A percentile compares a stretch with the other conserved stretches of the same genome.
Evolutionary conservation across 805 yeast species (phyloP).

Genomic region (Wickerhamomyces chambardii): DNA sequence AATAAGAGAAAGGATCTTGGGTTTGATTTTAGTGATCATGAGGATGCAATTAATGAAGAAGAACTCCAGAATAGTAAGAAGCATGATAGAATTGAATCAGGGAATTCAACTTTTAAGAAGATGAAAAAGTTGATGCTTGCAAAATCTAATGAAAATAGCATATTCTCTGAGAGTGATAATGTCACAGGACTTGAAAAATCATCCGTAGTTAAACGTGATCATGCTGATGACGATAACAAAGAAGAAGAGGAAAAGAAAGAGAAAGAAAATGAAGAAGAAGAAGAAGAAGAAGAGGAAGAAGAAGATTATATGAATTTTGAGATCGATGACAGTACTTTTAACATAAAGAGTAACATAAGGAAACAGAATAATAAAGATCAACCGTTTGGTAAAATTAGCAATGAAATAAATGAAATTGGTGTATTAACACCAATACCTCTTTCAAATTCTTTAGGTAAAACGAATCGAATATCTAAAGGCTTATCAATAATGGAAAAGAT

Average conservation of each 20-base stretch:
- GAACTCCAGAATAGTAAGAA: background rate
- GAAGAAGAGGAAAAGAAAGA: background rate
- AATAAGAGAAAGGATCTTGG: conserved; percentile 10
- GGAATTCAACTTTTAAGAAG: background rate
- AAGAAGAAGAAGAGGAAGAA: conserved; percentile 9
- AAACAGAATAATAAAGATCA: background rate
- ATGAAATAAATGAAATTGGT: too few species aligned
- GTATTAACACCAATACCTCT: too few species aligned
- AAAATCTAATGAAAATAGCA: conserved; percentile 6
- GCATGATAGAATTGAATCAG: too few species aligned
- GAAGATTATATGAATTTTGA: conserved; percentile 21
- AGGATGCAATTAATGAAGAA: background rate
- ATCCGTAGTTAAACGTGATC: too few species aligned
- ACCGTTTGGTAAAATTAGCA: background rate
- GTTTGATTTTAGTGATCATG: conserved; percentile 10
- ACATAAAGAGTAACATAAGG: too few species aligned
- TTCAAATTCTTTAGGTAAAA: too few species aligned
- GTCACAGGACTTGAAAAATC: conserved; percentile 3
- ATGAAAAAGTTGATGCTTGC: conserved; percentile 1
- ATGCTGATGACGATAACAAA: conserved; percentile 1
- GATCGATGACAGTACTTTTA: conserved; percentile 6
- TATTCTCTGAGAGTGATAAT: background rate
- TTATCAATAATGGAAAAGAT: conserved; percentile 45
- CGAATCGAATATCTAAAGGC: conserved; percentile 26
- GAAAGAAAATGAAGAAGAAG: background rate